Evolutionary conservation across 257 asterid species (phyloP).

Genomic region (Voacanga thouarsii): DNA sequence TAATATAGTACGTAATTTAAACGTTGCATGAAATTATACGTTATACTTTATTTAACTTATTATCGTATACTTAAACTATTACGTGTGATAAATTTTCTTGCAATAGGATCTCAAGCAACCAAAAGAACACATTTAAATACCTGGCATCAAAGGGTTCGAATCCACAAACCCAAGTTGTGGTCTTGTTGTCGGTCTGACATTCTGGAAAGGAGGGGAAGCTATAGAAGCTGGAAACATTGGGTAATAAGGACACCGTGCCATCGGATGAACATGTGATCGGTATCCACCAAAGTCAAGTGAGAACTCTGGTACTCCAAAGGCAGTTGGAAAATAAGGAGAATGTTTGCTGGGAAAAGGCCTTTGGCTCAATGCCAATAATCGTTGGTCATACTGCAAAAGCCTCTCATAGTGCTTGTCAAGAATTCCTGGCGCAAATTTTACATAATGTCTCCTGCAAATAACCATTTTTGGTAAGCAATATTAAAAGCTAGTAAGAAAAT

Average conservation of each 20-base stretch:
- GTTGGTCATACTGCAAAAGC: slow-evolving; percentile 41
- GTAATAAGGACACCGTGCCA: slow-evolving; percentile 4
- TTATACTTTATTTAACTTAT: too few relatives aligned
- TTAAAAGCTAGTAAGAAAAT: background rate
- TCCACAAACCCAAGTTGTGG: background rate
- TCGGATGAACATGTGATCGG: slow-evolving; percentile 13
- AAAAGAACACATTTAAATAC: slow-evolving; percentile 19
- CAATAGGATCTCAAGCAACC: background rate
- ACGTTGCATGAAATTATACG: background rate
- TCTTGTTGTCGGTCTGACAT: background rate
- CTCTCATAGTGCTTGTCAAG: slow-evolving; percentile 56
- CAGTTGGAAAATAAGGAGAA: slow-evolving; percentile 37
- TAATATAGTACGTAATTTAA: too few relatives aligned
- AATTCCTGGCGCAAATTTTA: slow-evolving; percentile 42
- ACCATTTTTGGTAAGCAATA: background rate
- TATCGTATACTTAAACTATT: too few relatives aligned
- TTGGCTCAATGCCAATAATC: slow-evolving; percentile 30
- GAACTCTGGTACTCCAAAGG: slow-evolving; percentile 15
- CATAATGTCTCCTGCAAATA: slow-evolving; percentile 48
- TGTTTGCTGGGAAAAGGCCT: slow-evolving; percentile 43
- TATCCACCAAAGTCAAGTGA: slow-evolving; percentile 21
- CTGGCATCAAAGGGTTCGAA: slow-evolving; percentile 29
- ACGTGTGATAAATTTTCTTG: background rate
- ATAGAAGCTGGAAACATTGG: background rate
- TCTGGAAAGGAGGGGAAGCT: background rate